Base-by-base conservation (phyloP, 2,329 filamentous ascomycete species). In the Pseudogymnoascus sp. region DNA sequence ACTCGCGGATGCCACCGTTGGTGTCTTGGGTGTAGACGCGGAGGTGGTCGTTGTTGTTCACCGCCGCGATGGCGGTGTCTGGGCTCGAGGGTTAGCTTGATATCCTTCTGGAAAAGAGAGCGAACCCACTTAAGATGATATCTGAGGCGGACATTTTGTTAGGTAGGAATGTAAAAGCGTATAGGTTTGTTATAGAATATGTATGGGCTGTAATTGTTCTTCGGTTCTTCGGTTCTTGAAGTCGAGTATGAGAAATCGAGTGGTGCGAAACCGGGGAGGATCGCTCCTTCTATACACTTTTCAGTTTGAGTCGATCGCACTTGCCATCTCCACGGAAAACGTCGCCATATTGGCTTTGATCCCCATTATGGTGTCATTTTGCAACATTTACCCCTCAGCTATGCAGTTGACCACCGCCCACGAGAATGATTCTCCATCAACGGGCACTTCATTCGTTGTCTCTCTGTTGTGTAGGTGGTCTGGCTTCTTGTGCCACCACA, bases 1-100 rank as follows among this genome's bases (percentile, higher is more conserved):
- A 40, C 61, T 67, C 64, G 29, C 62, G 64, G 45, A 66, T 47
- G 51, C 62, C 64, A 39, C 66, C 66, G 42, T 64, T 63, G 14
- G 47, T 42, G 29, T 63, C 63, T 6, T 51, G 61, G 12, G 42
- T 39, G 63, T 67, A 67, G 18, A 67, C 18, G 29, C 66, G 64
- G 36, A 66, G 59, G 59, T 61, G 57, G 18, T 61, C 26, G 37
- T 57, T 61, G 36, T 61, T 42, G 64, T 66, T 66, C 16, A 66
- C 62, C 31, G 57, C 57, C 10, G 64, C 65, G 18, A 67, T 34
- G 36, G 60, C 60, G 40, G 63, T 63, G 47, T 34, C 47, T 57
- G 11, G 29, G 39, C 4, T 42, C 16, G 7, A 42, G 39, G 21
- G 16, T 21, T 12, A 42, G 16, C 39, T 42, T 18, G 16, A 1